Evolutionary conservation across 139 green algal genomes (phyloP).

Genomic region (Chlorella sp.): DNA sequence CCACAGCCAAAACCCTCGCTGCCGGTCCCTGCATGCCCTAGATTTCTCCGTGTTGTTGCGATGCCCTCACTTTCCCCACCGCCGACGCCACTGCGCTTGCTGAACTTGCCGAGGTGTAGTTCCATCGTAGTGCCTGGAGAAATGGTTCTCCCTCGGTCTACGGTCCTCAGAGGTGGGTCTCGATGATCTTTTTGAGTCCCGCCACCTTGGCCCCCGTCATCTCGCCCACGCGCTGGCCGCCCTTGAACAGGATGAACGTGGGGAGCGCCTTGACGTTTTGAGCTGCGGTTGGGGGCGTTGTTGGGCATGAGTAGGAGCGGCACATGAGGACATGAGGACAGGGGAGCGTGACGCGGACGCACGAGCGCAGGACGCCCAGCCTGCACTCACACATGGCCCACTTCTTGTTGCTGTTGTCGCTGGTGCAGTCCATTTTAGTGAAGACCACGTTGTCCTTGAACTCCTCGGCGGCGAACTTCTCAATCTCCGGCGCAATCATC

Average conservation of each 20-base stretch:
- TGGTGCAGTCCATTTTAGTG: slow-evolving; percentile 13
- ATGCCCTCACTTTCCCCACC: too few species aligned
- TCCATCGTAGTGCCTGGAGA: too few species aligned
- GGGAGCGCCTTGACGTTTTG: slow-evolving; percentile 11
- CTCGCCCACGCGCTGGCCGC: slow-evolving; percentile 5
- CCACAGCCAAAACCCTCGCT: too few species aligned
- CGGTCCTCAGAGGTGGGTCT: slow-evolving; percentile 12
- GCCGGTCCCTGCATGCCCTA: too few species aligned
- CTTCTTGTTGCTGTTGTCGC: slow-evolving; percentile 7
- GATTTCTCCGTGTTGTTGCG: too few species aligned
- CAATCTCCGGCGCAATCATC: slow-evolving; percentile 16
- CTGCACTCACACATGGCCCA: slow-evolving; percentile 9
- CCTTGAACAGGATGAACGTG: slow-evolving; percentile 17
- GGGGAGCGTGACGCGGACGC: too few species aligned
- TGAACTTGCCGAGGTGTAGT: too few species aligned
- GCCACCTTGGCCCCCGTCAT: slow-evolving; percentile 18
- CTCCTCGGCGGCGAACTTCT: slow-evolving; percentile 12
- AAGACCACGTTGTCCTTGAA: slow-evolving; percentile 3
- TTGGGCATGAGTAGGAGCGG: too few species aligned
- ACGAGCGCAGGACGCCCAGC: background rate
- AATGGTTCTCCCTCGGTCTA: too few species aligned
- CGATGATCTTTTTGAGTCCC: slow-evolving; percentile 5
- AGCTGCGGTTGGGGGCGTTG: background rate
- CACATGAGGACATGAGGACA: too few species aligned
- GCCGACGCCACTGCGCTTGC: too few species aligned